Conservation (phyloP, 805 yeast species). For the Babjeviella inositovora region DNA sequence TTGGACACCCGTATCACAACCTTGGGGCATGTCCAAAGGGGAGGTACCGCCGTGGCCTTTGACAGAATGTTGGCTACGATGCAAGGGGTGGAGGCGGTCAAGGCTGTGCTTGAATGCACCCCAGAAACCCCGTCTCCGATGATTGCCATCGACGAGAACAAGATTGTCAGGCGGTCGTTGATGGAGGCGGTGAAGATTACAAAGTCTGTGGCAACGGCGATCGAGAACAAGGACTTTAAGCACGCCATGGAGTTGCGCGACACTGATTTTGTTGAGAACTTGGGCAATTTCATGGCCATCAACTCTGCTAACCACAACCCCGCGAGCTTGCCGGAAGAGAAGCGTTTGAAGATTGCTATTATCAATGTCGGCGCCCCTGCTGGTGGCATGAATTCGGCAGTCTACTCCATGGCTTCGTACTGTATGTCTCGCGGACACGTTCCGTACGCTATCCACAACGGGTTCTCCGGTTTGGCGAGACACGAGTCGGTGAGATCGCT, state of each 20-base stretch:
- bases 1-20: conserved; percentile 92
- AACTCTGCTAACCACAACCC: conserved; percentile 53
- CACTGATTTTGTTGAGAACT: conserved; percentile 72
- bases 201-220: conserved; percentile 81
- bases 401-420: conserved; percentile 80
- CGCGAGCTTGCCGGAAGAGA: conserved; percentile 33
- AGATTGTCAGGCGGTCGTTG: conserved; percentile 69
- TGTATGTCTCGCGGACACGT: conserved; percentile 82
- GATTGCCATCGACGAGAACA: conserved; percentile 81
- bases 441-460: conserved; percentile 84
- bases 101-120: conserved; percentile 76
- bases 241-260: conserved; percentile 81
- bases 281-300: conserved; percentile 55
- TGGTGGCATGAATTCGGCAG: conserved; percentile 88
- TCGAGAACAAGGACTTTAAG: conserved; percentile 61
- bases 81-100: conserved; percentile 96
- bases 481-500: conserved; percentile 71
- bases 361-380: conserved; percentile 96
- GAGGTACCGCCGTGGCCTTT: conserved; percentile 95
- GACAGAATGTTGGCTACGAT: conserved; percentile 85
- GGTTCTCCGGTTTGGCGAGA: conserved; percentile 81
- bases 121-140: conserved; percentile 91
- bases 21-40: conserved; percentile 95
- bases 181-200: conserved; percentile 85
- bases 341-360: conserved; percentile 65